Evolutionary conservation across 192 early-diverging fungal species (phyloP), one percentile per base, ranked within the genome.

Genomic region (Backusella australiensis): DNA sequence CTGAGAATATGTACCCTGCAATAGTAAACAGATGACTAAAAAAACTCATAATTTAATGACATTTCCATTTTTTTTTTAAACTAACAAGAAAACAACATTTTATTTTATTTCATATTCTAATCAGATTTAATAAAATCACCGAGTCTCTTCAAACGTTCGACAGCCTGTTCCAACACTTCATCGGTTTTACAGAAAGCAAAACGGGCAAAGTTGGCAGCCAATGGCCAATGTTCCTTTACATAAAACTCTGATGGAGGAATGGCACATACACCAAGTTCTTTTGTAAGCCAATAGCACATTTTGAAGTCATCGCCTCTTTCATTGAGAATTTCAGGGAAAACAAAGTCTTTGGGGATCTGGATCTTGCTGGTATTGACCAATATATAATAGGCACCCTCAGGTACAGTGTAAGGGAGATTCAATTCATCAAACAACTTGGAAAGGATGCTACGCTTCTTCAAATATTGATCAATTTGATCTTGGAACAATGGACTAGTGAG

Each of bases 121-220:
- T 63, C 23, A 29, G 56, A 63, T 41, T 72, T 75, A 66, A 90
- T 91, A 69, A 83, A 91, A 14, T 59, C 38, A 63, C 89, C 89
- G 41, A 94, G 77, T 49, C 85, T 87, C 67, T 86, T 81, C 39
- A 98, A 82, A 66, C 91, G 83, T 70, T 85, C 86, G 1, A 83
- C 92, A 36, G 94, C 96, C 8, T 88, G 86, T 8, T 95, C 89
- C 34, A 98, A 76, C 35, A 91, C 92, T 63, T 95, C 92, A 72
- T 92, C 90, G 6, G 90, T 94, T 85, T 98, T 98, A 86, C 96
- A 97, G 76, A 95, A 98, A 32, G 96, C 95, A 75, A 98, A 97
- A 39, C 96, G 87, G 15, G 93, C 92, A 77, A 91, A 91, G 75
- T 94, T 77, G 41, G 92, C 89, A 3, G 92, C 94, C 67, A 94